phyloP scores from a whole-genome alignment of 2,329 filamentous ascomycete species.

The Fusarium globosum region DNA sequence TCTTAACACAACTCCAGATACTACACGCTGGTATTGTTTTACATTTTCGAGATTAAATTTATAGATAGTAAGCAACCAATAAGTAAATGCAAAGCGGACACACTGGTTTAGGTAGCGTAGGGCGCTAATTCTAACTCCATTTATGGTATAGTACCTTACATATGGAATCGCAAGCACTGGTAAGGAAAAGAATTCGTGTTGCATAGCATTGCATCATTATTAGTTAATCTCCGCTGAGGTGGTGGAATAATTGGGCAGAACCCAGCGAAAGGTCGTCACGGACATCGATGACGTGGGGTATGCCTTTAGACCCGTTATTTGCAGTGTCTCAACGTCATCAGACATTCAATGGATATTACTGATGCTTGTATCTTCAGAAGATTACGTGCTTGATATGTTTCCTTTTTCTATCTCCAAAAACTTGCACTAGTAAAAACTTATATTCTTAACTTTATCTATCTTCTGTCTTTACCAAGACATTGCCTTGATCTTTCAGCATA shows the following conservation, averaged over 20 bases:
- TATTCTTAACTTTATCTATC: accelerated
- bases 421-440: accelerated
- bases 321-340: background rate
- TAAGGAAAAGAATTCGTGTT: background rate
- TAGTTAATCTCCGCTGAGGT: accelerated
- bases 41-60: too few species aligned
- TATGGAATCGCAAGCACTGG: background rate
- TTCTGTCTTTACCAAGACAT: accelerated
- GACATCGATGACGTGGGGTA: background rate
- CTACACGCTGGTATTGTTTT: too few species aligned
- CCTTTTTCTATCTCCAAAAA: accelerated
- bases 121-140: too few species aligned
- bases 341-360: background rate
- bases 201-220: background rate
- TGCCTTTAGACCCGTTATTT: background rate
- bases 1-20: background rate
- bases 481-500: too few species aligned
- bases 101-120: accelerated
- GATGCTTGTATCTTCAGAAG: background rate
- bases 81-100: accelerated
- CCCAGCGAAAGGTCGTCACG: background rate
- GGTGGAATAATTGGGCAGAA: accelerated
- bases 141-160: too few species aligned
- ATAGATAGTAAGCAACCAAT: accelerated
- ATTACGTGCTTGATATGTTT: background rate